Percentiles rank a stretch among this genome's conserved stretches.
Conservation (phyloP, 768 basidiomycete genomes). For the Symmetrospora coprosmae region DNA sequence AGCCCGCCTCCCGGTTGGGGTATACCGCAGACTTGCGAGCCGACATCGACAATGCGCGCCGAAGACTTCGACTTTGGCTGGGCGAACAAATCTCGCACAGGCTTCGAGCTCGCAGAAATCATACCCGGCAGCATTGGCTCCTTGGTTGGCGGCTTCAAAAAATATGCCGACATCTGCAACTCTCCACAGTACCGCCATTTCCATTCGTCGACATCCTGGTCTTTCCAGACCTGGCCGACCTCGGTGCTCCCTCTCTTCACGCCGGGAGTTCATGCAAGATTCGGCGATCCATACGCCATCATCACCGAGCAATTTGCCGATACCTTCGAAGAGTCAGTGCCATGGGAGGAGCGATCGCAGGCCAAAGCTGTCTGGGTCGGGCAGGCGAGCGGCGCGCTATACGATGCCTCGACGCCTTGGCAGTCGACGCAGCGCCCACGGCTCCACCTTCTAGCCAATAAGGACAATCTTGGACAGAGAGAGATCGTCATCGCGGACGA, state of each 20-base stretch:
- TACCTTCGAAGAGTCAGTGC: conserved; percentile 26
- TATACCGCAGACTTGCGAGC: conserved; percentile 29
- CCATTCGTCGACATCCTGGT: conserved; percentile 30
- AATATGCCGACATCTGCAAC: conserved; percentile 32
- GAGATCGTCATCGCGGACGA: conserved; percentile 26
- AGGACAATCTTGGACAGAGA: conserved; percentile 15
- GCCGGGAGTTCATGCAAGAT: conserved; percentile 29
- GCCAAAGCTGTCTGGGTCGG: conserved; percentile 40
- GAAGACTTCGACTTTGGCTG: conserved; percentile 28
- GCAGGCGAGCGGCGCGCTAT: conserved; percentile 37
- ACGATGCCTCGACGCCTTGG: conserved; percentile 31
- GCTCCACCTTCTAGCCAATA: conserved; percentile 26
- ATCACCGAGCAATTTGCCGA: conserved; percentile 32
- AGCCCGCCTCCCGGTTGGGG: conserved; percentile 31
- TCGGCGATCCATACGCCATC: conserved; percentile 32
- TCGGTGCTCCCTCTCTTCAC: conserved; percentile 31
- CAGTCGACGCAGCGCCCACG: conserved; percentile 32
- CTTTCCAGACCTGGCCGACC: conserved; percentile 30
- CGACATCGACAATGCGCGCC: conserved; percentile 26
- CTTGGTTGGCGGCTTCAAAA: conserved; percentile 24
- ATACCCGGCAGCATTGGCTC: conserved; percentile 20
- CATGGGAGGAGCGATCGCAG: conserved; percentile 39
- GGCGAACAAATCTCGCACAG: conserved; percentile 22
- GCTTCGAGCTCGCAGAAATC: conserved; percentile 23
- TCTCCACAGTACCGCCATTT: conserved; percentile 33